Evolutionary conservation across 2,329 filamentous ascomycete species (phyloP).

Genomic region (Sporothrix globosa): DNA sequence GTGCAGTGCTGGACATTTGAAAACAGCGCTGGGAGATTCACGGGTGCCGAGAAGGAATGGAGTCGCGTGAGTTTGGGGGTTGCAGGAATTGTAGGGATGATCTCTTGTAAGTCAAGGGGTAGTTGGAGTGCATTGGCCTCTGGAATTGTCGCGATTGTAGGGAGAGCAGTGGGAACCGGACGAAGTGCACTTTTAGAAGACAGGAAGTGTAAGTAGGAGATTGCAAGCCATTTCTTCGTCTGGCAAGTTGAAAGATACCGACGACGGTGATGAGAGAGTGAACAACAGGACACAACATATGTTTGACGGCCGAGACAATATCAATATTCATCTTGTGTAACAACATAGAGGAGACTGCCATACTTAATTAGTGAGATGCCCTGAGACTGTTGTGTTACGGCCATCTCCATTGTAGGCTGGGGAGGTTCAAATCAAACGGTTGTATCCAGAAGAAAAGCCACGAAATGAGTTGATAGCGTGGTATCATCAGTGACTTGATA

Average conservation of each 20-base stretch:
- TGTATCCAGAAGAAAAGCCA: background rate
- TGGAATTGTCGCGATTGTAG: background rate
- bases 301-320: background rate
- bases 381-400: background rate
- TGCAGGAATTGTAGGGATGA: background rate
- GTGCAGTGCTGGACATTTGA: background rate
- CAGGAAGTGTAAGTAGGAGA: conserved; percentile 9
- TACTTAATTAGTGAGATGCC: background rate
- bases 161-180: background rate
- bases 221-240: background rate
- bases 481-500: background rate
- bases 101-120: background rate
- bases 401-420: background rate
- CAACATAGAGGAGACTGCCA: background rate
- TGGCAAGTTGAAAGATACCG: too few relatives aligned
- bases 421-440: background rate
- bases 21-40: background rate
- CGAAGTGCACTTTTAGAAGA: background rate
- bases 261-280: background rate
- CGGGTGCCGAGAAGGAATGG: background rate
- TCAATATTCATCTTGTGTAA: background rate
- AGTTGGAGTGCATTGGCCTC: background rate
- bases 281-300: background rate
- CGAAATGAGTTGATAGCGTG: background rate
- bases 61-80: conserved; percentile 10